These are phyloP conservation scores for Geoglossum cookeanum DNA, from an alignment of 2,329 filamentous ascomycete genomes.

Conservation along the genomic window DNA sequence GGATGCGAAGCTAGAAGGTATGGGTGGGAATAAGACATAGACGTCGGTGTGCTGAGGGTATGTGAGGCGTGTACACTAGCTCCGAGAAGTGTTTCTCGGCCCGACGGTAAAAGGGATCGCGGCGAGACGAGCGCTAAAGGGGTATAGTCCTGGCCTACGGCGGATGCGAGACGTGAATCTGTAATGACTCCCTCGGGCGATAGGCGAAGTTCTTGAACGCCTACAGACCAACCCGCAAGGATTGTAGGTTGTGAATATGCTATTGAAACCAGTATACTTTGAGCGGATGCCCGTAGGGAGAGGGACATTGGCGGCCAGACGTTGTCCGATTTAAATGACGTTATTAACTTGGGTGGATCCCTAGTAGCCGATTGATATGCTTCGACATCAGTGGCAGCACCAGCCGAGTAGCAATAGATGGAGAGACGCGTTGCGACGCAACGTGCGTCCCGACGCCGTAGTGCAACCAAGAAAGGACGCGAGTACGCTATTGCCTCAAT, in stretches of 20 bases:
- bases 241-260: slow-evolving; percentile 68
- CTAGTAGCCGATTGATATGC: slow-evolving; percentile 10
- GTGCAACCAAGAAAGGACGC: background rate
- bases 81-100: slow-evolving; percentile 10
- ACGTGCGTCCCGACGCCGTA: background rate
- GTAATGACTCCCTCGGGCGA: slow-evolving; percentile 27
- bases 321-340: slow-evolving; percentile 64
- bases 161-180: slow-evolving; percentile 30
- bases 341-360: slow-evolving; percentile 40
- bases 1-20: slow-evolving; percentile 69
- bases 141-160: slow-evolving; percentile 28
- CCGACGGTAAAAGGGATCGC: slow-evolving; percentile 8
- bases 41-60: slow-evolving; percentile 24
- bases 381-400: slow-evolving; percentile 9
- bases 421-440: slow-evolving; percentile 30
- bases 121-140: slow-evolving; percentile 19
- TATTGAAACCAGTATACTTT: slow-evolving; percentile 57
- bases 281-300: slow-evolving; percentile 51
- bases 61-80: slow-evolving; percentile 12
- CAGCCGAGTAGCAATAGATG: slow-evolving; percentile 43
- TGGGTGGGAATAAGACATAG: slow-evolving; percentile 46
- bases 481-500: slow-evolving; percentile 2
- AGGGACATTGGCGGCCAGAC: slow-evolving; percentile 61
- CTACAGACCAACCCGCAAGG: slow-evolving; percentile 67
- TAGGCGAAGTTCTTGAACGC: slow-evolving; percentile 79